Percentiles rank a stretch among this genome's conserved stretches.
phyloP scores from a whole-genome alignment of 257 asterid genomes.

The Solanum bulbocastanum region DNA sequence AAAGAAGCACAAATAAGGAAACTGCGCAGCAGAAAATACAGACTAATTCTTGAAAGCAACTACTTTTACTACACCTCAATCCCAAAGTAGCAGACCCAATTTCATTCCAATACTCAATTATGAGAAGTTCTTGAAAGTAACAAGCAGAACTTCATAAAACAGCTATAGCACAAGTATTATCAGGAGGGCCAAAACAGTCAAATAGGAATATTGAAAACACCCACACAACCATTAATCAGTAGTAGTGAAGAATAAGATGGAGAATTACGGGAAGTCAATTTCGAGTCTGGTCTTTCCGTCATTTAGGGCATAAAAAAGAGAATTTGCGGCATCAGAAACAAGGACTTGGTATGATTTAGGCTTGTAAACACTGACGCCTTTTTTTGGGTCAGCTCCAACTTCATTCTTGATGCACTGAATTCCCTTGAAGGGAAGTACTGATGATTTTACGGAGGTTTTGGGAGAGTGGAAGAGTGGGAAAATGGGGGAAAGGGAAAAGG shows the following conservation, averaged over 20 bases:
- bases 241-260: background rate
- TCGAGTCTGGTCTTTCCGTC: slow-evolving; percentile 75
- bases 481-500: slow-evolving; percentile 9
- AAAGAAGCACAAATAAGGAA: background rate
- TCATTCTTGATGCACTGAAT: slow-evolving; percentile 28
- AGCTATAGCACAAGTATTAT: background rate
- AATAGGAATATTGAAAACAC: background rate
- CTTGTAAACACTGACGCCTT: slow-evolving; percentile 86
- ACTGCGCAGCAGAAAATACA: background rate
- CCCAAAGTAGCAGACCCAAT: background rate
- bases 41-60: background rate
- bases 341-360: slow-evolving; percentile 83
- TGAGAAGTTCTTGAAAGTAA: background rate
- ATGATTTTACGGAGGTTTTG: background rate
- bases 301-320: slow-evolving; percentile 62
- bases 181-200: background rate
- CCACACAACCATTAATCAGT: background rate
- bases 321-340: slow-evolving; percentile 73
- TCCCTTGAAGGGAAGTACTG: background rate
- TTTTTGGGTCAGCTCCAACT: slow-evolving; percentile 50
- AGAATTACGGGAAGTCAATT: slow-evolving; percentile 80
- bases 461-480: slow-evolving; percentile 1
- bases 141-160: background rate
- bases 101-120: background rate
- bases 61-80: background rate